A percentile compares a stretch with the other conserved stretches of the same genome.
phyloP scores from a whole-genome alignment of 2,329 filamentous ascomycete genomes.

The Paracamarosporium sp. region DNA sequence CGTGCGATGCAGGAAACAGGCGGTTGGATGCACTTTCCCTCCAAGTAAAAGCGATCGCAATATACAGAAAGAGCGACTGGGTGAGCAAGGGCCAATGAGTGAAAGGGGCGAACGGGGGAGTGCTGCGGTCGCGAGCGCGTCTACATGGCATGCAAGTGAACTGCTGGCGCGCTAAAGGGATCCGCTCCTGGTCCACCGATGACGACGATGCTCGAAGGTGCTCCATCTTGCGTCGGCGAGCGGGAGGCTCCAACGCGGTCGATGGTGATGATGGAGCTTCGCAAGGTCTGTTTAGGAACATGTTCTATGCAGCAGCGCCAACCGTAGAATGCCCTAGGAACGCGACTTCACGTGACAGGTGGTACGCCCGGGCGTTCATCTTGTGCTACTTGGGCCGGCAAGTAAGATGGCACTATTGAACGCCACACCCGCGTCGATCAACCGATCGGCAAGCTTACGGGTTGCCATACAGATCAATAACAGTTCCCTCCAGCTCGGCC shows the following conservation, averaged over 20 bases:
- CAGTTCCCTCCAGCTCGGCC: too few species aligned
- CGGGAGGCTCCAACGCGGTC: too few species aligned
- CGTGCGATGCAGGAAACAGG: background rate
- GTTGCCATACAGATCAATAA: background rate
- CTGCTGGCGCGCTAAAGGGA: background rate
- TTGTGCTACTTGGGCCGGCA: background rate
- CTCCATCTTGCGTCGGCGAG: background rate
- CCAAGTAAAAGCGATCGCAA: background rate
- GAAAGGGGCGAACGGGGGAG: background rate
- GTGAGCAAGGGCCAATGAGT: background rate
- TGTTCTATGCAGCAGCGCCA: background rate
- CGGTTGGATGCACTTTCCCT: background rate
- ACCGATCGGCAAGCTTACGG: background rate
- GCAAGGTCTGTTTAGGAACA: background rate
- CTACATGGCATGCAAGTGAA: background rate
- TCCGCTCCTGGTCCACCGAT: background rate
- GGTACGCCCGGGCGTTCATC: background rate
- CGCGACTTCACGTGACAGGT: background rate
- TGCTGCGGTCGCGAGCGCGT: background rate
- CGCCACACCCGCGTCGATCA: background rate
- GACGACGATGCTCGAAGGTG: background rate
- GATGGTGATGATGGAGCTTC: background rate
- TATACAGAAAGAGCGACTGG: background rate
- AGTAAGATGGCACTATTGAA: background rate
- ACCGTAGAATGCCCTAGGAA: background rate